Evolutionary conservation across 2,329 filamentous ascomycete species (phyloP), one percentile per base, ranked within the genome.

Genomic region (Phoma herbarum): DNA sequence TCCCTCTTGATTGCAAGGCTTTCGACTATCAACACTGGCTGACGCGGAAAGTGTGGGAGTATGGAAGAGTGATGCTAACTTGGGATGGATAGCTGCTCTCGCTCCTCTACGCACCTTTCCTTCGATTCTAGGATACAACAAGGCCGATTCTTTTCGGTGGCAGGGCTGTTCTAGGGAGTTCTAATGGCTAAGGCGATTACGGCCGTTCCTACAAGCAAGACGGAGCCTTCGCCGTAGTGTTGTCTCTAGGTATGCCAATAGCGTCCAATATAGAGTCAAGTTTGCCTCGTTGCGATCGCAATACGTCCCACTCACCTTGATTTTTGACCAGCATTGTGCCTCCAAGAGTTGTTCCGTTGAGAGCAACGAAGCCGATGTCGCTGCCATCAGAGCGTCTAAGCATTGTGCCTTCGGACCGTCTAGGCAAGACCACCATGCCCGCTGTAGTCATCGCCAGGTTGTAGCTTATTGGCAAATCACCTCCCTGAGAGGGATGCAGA

Each of bases 281-380:
- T 25, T 76, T 61, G 28, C 76, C 72, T 16, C 77, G 77, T 28
- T 80, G 74, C 6, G 67, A 60, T 39, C 77, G 75, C 35, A 87
- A 65, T 33, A 75, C 62, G 59, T 85, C 77, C 83, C 83, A 87
- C 66, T 86, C 83, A 9, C 76, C 77, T 65, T 84, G 75, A 7
- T 79, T 75, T 70, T 86, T 87, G 20, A 87, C 85, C 84, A 87
- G 85, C 60, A 86, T 71, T 4, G 84, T 86, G 1, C 84, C 85
- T 1, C 80, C 85, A 3, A 87, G 75, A 18, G 85, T 77, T 0
- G 85, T 87, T 3, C 85, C 85, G 60, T 87, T 87, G 33, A 86
- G 66, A 9, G 81, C 81, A 16, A 86, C 77, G 39, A 79, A 76
- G 6, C 73, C 75, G 9, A 82, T 64, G 5, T 77, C 74, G 5